phyloP scores from a whole-genome alignment of 2,329 filamentous ascomycete genomes.

The Immersiporthe knoxdaviesiana region DNA sequence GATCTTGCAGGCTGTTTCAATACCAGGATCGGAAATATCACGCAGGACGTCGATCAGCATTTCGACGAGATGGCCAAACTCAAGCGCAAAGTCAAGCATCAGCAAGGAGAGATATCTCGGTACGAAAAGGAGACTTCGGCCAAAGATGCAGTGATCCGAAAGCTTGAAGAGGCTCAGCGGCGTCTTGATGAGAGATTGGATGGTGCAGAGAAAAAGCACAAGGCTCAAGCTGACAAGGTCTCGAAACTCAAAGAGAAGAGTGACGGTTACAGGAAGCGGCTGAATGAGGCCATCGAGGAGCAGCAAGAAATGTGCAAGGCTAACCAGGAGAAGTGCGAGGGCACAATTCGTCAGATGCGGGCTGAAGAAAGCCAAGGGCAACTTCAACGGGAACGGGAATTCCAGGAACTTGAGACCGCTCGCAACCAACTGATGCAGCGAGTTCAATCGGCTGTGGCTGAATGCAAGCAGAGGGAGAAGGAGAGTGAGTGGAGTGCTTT shows the following conservation, averaged over 20 bases:
- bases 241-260: conserved; percentile 42
- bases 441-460: conserved; percentile 24
- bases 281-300: conserved; percentile 52
- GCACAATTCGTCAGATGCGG: conserved; percentile 41
- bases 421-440: conserved; percentile 37
- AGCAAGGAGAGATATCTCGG: conserved; percentile 10
- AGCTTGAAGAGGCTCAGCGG: conserved; percentile 36
- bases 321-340: conserved; percentile 40
- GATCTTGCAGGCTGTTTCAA: conserved; percentile 20
- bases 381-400: conserved; percentile 34
- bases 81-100: conserved; percentile 10
- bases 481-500: conserved; percentile 21
- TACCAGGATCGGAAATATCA: conserved; percentile 5
- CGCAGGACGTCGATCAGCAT: conserved; percentile 10
- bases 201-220: conserved; percentile 36
- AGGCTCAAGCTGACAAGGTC: conserved; percentile 36
- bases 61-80: conserved; percentile 16
- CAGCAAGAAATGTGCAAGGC: conserved; percentile 49
- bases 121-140: conserved; percentile 13
- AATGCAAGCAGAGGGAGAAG: conserved; percentile 22
- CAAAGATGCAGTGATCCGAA: conserved; percentile 16
- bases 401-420: conserved; percentile 41
- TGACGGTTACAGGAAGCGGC: conserved; percentile 40
- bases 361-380: conserved; percentile 37
- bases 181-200: conserved; percentile 35